These are phyloP conservation scores for Fusarium lyarnte DNA, from an alignment of 2,329 filamentous ascomycete genomes.

Conservation along the genomic window DNA sequence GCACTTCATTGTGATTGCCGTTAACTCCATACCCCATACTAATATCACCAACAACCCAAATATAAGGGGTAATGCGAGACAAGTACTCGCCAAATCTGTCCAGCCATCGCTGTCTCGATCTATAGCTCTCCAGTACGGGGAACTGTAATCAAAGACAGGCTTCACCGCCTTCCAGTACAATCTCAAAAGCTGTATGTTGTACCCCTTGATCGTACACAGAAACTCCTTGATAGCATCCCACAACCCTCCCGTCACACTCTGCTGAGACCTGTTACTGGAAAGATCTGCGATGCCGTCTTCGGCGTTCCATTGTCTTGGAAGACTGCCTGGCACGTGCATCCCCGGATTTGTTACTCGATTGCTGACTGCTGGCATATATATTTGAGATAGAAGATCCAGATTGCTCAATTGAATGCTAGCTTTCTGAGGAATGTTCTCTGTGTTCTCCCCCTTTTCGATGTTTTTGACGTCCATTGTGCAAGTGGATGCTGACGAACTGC, in stretches of 20 bases:
- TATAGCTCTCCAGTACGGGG: constrained; percentile 48
- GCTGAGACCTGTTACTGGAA: constrained; percentile 33
- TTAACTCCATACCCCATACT: constrained; percentile 43
- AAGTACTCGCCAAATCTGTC: constrained; percentile 38
- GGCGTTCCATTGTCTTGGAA: constrained; percentile 40
- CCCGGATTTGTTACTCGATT: constrained; percentile 9
- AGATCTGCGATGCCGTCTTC: constrained; percentile 45
- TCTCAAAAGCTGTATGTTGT: constrained; percentile 26
- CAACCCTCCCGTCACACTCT: constrained; percentile 1
- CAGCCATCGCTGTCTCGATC: constrained; percentile 36
- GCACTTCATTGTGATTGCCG: constrained; percentile 28
- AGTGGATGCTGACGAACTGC: constrained; percentile 43
- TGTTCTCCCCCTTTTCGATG: background rate
- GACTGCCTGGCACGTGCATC: constrained; percentile 41
- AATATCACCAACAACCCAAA: constrained; percentile 37
- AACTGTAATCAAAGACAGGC: constrained; percentile 53
- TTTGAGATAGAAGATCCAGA: background rate
- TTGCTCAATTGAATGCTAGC: background rate
- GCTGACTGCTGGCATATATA: background rate
- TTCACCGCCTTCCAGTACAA: constrained; percentile 51
- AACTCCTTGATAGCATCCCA: constrained; percentile 25
- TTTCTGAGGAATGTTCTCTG: background rate
- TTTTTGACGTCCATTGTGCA: constrained; percentile 20
- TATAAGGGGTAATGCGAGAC: constrained; percentile 43
- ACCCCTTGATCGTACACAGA: background rate